Percentiles rank a stretch among this genome's conserved stretches.
Conservation (phyloP, 2,329 filamentous ascomycete species). For the Cadophora gregata region DNA sequence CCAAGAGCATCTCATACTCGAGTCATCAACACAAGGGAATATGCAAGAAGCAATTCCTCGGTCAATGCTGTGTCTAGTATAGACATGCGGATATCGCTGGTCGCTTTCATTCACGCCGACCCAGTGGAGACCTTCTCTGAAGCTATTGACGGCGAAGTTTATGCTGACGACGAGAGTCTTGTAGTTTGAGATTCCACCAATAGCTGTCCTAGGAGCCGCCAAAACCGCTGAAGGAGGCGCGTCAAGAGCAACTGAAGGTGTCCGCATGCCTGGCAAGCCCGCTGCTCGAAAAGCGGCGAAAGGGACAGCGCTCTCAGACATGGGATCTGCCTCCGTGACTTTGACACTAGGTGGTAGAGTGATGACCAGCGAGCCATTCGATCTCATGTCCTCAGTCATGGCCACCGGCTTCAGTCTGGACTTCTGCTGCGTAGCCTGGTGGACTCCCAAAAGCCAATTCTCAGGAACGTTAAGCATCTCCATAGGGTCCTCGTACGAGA, state of each 20-base stretch:
- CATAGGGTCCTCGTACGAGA: slow-evolving; percentile 65
- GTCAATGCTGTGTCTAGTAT: slow-evolving; percentile 81
- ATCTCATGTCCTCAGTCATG: slow-evolving; percentile 42
- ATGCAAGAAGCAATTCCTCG: slow-evolving; percentile 83
- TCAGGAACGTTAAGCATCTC: slow-evolving; percentile 65
- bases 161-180: slow-evolving; percentile 70
- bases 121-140: slow-evolving; percentile 90
- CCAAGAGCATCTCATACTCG: slow-evolving; percentile 82
- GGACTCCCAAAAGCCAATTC: slow-evolving; percentile 65
- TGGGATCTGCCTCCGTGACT: slow-evolving; percentile 65
- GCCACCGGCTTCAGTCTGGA: slow-evolving; percentile 60
- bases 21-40: slow-evolving; percentile 92
- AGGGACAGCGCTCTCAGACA: slow-evolving; percentile 54
- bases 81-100: slow-evolving; percentile 86
- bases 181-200: slow-evolving; percentile 52
- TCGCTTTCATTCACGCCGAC: slow-evolving; percentile 84
- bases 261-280: slow-evolving; percentile 32
- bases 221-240: slow-evolving; percentile 46
- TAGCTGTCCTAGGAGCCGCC: slow-evolving; percentile 44
- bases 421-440: slow-evolving; percentile 78
- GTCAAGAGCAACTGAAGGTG: slow-evolving; percentile 42
- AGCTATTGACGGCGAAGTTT: slow-evolving; percentile 76
- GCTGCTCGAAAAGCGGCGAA: slow-evolving; percentile 50
- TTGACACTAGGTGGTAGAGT: slow-evolving; percentile 63
- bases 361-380: slow-evolving; percentile 63